Base-by-base conservation (phyloP, 202 grass and related monocot species). In the Zizania palustris region DNA sequence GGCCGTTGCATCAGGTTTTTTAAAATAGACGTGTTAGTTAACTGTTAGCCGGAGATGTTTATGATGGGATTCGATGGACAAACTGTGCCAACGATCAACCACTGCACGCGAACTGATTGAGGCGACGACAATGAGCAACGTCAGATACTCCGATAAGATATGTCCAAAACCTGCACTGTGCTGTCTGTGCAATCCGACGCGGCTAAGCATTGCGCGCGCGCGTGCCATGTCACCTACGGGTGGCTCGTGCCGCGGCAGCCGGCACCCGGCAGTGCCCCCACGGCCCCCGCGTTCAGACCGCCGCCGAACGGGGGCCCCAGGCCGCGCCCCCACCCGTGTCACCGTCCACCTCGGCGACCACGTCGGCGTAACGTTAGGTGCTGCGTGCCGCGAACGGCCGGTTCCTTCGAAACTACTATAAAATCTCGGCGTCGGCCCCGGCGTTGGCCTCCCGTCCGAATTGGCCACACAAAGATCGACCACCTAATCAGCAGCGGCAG, bases 221-320 rank as follows among this genome's bases (percentile, higher is more conserved):
- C 14, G 50, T 18, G 68, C 12, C 53, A 41, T 44, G 67, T 53
- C 76, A 9, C 50, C 28, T 9, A 8, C 42, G 48, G 16, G 20
- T 20, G 49, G 75, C 76, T 39, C 83, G 60, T 57, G 73, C 21
- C 9, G n/a, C n/a, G n/a, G n/a, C n/a, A n/a, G n/a, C n/a, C n/a
- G n/a, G n/a, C n/a, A n/a, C n/a, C n/a, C n/a, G n/a, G n/a, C n/a
- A n/a, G 60, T 57, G 73, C 21, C 9, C 63, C 61, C 72, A 28
- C 44, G 2, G 0, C 1, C 18, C 3, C 72, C 82, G 83, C 79
- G 78, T 85, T 82, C 85, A 87, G 85, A 88, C 79, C 18, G 3
- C 69, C 37, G n/a, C 62, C 5, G 11, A n/a, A 4, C 21, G 3
- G 0, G 9, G 60, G 5, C 3, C 63, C 53, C 73, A 44, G 72